Percentiles rank a stretch among this genome's conserved stretches.
Conservation (phyloP, 371 early-diverging fungal genomes). For the Nosema muscidifuracis region DNA sequence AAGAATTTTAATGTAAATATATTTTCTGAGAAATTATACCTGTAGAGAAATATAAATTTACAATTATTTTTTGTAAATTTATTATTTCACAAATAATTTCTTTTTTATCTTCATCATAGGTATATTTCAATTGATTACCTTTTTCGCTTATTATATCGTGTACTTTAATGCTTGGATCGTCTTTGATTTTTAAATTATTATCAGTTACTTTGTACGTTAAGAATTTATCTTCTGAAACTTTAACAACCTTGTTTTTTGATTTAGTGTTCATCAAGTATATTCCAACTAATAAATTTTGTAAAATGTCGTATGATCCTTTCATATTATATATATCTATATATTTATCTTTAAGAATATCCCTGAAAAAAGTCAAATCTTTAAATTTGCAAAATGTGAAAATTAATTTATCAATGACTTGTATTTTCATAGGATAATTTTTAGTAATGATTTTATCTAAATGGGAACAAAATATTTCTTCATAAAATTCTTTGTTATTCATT, state of each 20-base stretch:
- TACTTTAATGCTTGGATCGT: no score
- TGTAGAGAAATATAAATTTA: no score
- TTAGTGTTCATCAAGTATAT: conserved; percentile 11
- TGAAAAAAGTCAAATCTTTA: conserved; percentile 8
- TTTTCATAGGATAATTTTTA: background rate
- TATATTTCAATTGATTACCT: no score
- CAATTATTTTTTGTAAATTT: background rate
- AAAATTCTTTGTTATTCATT: conserved; percentile 10
- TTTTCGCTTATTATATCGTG: no score
- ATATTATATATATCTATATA: background rate
- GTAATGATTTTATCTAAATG: conserved; percentile 30
- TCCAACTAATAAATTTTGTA: conserved; percentile 6
- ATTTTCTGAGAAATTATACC: no score
- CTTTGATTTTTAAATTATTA: background rate
- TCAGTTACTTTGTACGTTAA: background rate
- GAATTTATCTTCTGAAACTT: background rate
- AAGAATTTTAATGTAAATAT: no score
- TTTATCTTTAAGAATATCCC: conserved; percentile 8
- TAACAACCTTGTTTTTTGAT: background rate
- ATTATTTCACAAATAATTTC: background rate
- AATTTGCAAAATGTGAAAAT: conserved; percentile 1
- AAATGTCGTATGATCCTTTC: background rate
- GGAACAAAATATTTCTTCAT: conserved; percentile 12
- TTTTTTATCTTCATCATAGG: no score
- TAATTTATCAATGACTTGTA: conserved; percentile 6